Evolutionary conservation across 2,329 filamentous ascomycete species (phyloP).

Genomic region (Claviceps cyperi): DNA sequence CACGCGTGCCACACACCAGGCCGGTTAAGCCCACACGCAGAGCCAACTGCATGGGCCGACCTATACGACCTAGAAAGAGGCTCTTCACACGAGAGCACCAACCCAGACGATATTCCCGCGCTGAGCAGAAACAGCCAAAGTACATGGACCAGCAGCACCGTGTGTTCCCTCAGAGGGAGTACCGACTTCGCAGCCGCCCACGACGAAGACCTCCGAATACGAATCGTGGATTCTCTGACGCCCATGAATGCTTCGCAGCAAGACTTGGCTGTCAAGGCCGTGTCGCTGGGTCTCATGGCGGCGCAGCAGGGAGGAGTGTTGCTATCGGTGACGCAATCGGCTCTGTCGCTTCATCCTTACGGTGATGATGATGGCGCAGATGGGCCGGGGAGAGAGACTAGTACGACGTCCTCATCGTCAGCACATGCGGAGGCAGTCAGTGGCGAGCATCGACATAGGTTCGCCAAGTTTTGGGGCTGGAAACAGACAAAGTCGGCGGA

Average conservation of each 20-base stretch:
- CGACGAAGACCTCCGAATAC: background rate
- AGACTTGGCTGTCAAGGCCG: background rate
- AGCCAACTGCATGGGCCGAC: too few species aligned
- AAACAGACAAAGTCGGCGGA: background rate
- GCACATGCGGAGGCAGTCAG: background rate
- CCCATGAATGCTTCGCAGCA: background rate
- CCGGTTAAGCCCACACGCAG: background rate
- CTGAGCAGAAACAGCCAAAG: constrained; percentile 1
- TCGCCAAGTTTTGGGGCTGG: background rate
- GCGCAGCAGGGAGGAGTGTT: too few species aligned
- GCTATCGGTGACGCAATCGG: too few species aligned
- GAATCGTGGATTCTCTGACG: background rate
- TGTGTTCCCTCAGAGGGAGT: background rate
- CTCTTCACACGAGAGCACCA: background rate
- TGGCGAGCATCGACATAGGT: background rate
- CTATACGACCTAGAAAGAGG: background rate
- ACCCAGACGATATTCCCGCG: background rate
- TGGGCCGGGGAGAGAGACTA: background rate
- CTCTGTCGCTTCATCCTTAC: background rate
- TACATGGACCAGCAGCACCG: background rate
- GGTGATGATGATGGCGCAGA: background rate
- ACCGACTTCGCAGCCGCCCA: background rate
- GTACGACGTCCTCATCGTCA: background rate
- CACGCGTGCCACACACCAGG: background rate
- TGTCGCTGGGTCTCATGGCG: too few species aligned